Base-by-base conservation (phyloP, 1,284 basidiomycete genomes). In the Cryptococcus depauperatus region DNA sequence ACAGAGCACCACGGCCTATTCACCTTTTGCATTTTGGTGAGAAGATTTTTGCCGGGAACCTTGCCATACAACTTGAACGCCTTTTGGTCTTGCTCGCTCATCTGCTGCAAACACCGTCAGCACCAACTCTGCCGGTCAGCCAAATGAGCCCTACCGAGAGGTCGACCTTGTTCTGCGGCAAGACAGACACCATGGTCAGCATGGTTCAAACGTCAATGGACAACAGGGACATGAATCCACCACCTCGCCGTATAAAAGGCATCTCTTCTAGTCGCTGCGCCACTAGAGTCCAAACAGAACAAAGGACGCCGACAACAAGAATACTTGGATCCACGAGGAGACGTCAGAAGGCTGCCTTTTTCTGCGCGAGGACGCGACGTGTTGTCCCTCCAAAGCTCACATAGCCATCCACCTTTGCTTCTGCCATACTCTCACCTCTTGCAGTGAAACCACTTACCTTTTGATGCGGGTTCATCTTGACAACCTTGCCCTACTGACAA, bases 21-120 rank as follows among this genome's bases (percentile, higher is more conserved):
- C 42, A 88, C 89, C 81, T 90, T 93, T 71, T 91, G 85, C 82
- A 92, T 90, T 76, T 91, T 93, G 64, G 79, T 85, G 55, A 95
- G 77, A 41, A 86, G 74, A 70, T 89, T 92, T 81, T 95, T 95
- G 14, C 80, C 82, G 14, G 92, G 92, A 25, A 95, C 75, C 73
- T 92, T 93, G 53, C 92, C 92, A 73, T 97, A 97, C 65, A 90
- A 80, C 62, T 83, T 80, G 75, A 95, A 92, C 55, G 95, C 80
- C 74, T 90, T 85, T 73, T 91, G 82, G 75, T 97, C 92, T 74
- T 95, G 85, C 65, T 85, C 83, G 56, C 78, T 81, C 74, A 96
- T 73, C 66, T 82, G 82, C 87, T 93, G 51, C 48, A 14, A 11
- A 27, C 35, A 18, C 18, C 42, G 33, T 22, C 30, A 37, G 22